Base-by-base conservation (phyloP, 352 stramenopile genomes). In the Pythium pyrilobum region DNA sequence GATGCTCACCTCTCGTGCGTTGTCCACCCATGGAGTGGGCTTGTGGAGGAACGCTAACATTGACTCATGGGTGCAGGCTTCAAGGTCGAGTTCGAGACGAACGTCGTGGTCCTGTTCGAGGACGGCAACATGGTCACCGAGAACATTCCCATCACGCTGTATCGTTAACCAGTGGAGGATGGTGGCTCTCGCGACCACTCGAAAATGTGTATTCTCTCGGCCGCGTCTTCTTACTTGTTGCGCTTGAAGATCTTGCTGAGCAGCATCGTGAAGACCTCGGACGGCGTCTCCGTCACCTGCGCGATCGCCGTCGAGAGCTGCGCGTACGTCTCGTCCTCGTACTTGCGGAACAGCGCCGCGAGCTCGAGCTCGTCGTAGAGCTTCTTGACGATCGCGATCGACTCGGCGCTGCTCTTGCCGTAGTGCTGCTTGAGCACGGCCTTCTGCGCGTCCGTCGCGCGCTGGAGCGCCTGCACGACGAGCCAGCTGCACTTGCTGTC, bases 401-500 rank as follows among this genome's bases (percentile, higher is more conserved):
- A 88, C 41, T 72, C 69, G 37, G 66, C 33, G 37, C 92, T 79
- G 64, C 89, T 75, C 55, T 89, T 86, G 53, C 89, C 91, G 62
- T 98, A 98, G 60, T 98, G 93, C 50, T 94, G 85, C 69, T 98
- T 85, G 6, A 97, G 71, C 46, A 79, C 66, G 32, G 73, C 70
- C 55, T 81, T 89, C 62, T 97, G 91, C 48, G 77, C 78, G 6
- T 50, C 42, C 11, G 71, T 83, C 5, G 85, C 84, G 8, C 71
- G 80, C 29, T 82, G 52, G 24, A 97, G 77, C 24, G 96, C 97
- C 69, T 99, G 89, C 52, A 97, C 88, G 21, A 99, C 91, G 10
- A 99, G 77, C 97, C 97, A 99, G 60, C 89, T 97, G 77, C 96
- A 99, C 76, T 99, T 99, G 68, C 96, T 98, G 72, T 99, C 97